Percentiles rank a stretch among this genome's conserved stretches.
phyloP scores from a whole-genome alignment of 1,284 basidiomycete species.

The Trametes hirsuta region DNA sequence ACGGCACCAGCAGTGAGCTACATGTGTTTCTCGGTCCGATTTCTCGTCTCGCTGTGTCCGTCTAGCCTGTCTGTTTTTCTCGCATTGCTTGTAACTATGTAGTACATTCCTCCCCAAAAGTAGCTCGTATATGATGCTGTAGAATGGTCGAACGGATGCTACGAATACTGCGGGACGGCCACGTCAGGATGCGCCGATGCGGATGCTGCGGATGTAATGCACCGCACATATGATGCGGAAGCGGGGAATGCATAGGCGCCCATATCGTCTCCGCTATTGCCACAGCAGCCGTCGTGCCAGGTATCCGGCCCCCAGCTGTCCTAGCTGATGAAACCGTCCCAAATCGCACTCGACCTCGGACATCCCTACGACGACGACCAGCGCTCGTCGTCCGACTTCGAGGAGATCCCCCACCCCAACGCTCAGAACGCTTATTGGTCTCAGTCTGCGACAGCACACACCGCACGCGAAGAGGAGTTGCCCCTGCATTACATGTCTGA shows the following conservation, averaged over 20 bases:
- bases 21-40: constrained; percentile 14
- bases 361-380: constrained; percentile 45
- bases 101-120: constrained; percentile 24
- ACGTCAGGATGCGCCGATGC: constrained; percentile 20
- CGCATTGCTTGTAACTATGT: constrained; percentile 31
- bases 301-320: constrained; percentile 8
- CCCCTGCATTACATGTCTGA: constrained; percentile 75
- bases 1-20: constrained; percentile 42
- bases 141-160: background rate
- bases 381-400: constrained; percentile 64
- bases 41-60: constrained; percentile 17
- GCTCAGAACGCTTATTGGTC: constrained; percentile 40
- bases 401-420: constrained; percentile 66
- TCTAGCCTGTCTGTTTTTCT: constrained; percentile 9
- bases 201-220: constrained; percentile 23
- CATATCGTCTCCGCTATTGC: constrained; percentile 3
- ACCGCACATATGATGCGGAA: constrained; percentile 8
- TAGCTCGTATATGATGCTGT: constrained; percentile 21
- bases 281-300: constrained; percentile 12
- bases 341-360: constrained; percentile 73
- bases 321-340: constrained; percentile 59
- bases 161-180: constrained; percentile 9
- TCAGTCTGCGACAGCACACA: constrained; percentile 24
- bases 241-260: constrained; percentile 8
- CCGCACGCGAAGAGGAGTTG: constrained; percentile 53